A percentile compares a stretch with the other conserved stretches of the same genome.
Conservation (phyloP, 495 filamentous ascomycete genomes). For the Aspergillus hancockii region DNA sequence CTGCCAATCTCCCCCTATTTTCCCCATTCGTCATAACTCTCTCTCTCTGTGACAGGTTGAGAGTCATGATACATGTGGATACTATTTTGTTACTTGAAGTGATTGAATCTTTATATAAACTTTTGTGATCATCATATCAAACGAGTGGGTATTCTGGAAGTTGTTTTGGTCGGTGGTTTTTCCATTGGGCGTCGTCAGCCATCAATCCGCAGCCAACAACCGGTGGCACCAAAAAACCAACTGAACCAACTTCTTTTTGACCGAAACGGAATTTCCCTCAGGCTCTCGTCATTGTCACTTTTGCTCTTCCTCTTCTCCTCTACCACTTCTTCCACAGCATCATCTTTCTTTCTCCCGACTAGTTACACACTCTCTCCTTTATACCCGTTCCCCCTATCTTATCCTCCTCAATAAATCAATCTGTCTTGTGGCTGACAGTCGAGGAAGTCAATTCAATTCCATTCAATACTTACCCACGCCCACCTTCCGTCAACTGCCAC, state of each 20-base stretch:
- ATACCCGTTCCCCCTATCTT: not conserved
- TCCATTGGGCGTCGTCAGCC: conserved; percentile 7
- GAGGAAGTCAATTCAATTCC: too few relatives aligned
- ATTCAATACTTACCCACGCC: not conserved
- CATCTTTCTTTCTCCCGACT: not conserved
- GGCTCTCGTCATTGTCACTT: not conserved
- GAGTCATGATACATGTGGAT: too few relatives aligned
- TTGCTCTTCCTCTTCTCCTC: conserved; percentile 4
- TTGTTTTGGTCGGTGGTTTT: not conserved
- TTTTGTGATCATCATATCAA: not conserved
- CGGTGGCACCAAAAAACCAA: not conserved
- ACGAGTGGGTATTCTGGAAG: not conserved
- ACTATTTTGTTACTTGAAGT: too few relatives aligned
- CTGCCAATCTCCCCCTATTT: too few relatives aligned
- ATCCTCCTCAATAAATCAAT: not conserved
- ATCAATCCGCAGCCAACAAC: conserved; percentile 1
- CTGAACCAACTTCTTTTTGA: too few relatives aligned
- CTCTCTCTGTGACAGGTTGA: too few relatives aligned
- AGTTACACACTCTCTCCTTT: not conserved
- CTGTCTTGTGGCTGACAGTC: too few relatives aligned
- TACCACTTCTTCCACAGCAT: not conserved
- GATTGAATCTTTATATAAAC: not conserved
- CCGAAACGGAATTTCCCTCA: not conserved
- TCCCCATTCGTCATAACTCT: too few relatives aligned
- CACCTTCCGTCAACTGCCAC: conserved; percentile 6